These are phyloP conservation scores for Fusarium algeriense DNA, from an alignment of 2,329 filamentous ascomycete genomes.

Conservation along the genomic window DNA sequence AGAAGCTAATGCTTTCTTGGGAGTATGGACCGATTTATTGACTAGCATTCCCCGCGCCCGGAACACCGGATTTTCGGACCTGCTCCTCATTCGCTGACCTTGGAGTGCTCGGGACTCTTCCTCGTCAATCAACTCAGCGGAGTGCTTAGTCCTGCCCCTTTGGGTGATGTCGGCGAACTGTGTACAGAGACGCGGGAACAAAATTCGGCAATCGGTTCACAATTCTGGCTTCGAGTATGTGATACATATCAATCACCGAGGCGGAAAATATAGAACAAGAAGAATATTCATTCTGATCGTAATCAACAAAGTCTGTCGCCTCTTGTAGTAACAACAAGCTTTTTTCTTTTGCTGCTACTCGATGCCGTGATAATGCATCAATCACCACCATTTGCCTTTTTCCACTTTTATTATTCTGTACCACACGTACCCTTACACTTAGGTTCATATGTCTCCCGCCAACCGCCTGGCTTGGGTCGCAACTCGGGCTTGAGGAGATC, in stretches of 20 bases:
- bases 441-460: too few relatives aligned
- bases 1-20: not conserved
- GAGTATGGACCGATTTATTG: not conserved
- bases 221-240: not conserved
- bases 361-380: too few relatives aligned
- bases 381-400: too few relatives aligned
- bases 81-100: not conserved
- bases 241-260: not conserved
- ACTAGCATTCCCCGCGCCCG: conserved; percentile 9
- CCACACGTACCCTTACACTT: too few relatives aligned
- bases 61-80: not conserved
- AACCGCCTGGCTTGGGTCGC: not conserved
- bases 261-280: too few relatives aligned
- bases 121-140: not conserved
- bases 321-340: not conserved
- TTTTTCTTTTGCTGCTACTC: not conserved
- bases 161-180: not conserved
- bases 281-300: not conserved
- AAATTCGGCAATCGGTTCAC: not conserved
- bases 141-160: conserved; percentile 9
- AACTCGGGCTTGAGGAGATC: not conserved
- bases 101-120: not conserved
- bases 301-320: accelerated
- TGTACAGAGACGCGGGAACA: not conserved
- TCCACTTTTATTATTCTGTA: too few relatives aligned